Evolutionary conservation across 1,284 basidiomycete genomes (phyloP).

Genomic region (Austroboletus niveus): DNA sequence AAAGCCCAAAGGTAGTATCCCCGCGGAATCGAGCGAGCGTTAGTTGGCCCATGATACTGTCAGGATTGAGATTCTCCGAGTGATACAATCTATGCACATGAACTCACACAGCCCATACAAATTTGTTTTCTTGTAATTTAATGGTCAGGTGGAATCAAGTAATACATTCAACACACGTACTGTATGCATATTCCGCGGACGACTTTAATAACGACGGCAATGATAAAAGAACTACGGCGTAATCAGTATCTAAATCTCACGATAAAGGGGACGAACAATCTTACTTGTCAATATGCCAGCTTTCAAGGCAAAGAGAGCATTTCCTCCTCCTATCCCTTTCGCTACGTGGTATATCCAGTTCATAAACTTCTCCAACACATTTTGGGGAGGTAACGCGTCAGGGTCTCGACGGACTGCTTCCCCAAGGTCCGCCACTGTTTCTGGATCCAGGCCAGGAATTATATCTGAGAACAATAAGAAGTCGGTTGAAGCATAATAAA

Average conservation of each 20-base stretch:
- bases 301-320: constrained; percentile 76
- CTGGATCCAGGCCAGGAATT: constrained; percentile 56
- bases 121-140: constrained; percentile 43
- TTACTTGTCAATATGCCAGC: constrained; percentile 66
- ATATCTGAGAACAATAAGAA: constrained; percentile 39
- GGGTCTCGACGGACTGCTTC: constrained; percentile 62
- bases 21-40: constrained; percentile 71
- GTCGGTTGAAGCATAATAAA: not conserved
- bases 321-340: constrained; percentile 49
- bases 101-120: constrained; percentile 56
- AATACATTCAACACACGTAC: constrained; percentile 36
- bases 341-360: constrained; percentile 43
- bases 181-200: constrained; percentile 58
- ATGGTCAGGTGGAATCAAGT: not conserved
- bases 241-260: not conserved
- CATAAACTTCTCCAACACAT: constrained; percentile 52
- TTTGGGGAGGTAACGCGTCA: constrained; percentile 69
- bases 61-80: not conserved
- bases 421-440: constrained; percentile 48
- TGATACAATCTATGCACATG: not conserved
- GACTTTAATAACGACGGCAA: constrained; percentile 59
- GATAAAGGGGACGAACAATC: not conserved
- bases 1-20: constrained; percentile 71
- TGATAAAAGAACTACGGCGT: constrained; percentile 49
- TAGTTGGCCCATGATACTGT: constrained; percentile 70